Conservation (phyloP, 192 early-diverging fungal species). For the Coemansia sp. region DNA sequence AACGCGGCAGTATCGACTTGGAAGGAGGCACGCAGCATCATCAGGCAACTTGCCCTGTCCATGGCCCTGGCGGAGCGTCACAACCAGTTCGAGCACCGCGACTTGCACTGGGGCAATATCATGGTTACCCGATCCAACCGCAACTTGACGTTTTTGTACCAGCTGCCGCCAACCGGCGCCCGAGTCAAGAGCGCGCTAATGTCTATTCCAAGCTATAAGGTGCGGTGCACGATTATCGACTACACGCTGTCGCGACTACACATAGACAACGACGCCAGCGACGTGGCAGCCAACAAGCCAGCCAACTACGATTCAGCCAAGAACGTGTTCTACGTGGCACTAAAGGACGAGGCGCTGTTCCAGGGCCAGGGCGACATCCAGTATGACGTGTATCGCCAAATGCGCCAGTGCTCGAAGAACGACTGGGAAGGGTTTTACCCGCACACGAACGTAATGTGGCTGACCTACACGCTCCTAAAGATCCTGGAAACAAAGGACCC, state of each 20-base stretch:
- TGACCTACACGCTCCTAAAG: slow-evolving; percentile 50
- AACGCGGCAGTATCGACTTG: slow-evolving; percentile 56
- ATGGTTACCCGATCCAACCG: slow-evolving; percentile 56
- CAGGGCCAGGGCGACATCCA: slow-evolving; percentile 65
- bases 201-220: slow-evolving; percentile 60
- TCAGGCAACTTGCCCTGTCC: slow-evolving; percentile 65
- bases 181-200: slow-evolving; percentile 44
- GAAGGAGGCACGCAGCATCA: slow-evolving; percentile 63
- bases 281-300: slow-evolving; percentile 17
- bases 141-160: slow-evolving; percentile 50
- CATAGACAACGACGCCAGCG: slow-evolving; percentile 43
- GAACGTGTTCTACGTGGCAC: slow-evolving; percentile 56
- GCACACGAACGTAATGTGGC: slow-evolving; percentile 51
- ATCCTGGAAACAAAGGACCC: slow-evolving; percentile 49
- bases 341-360: slow-evolving; percentile 58
- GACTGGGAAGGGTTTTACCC: slow-evolving; percentile 48
- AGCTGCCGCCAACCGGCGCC: slow-evolving; percentile 37
- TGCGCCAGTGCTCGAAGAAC: slow-evolving; percentile 49
- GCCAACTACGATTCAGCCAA: slow-evolving; percentile 34
- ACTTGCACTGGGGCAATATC: slow-evolving; percentile 75
- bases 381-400: slow-evolving; percentile 71
- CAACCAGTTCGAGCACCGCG: slow-evolving; percentile 64
- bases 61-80: slow-evolving; percentile 59
- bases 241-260: slow-evolving; percentile 68
- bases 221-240: slow-evolving; percentile 69